Evolutionary conservation across 352 stramenopile species (phyloP), one percentile per base, ranked within the genome.

Genomic region (Pythium brassicae): DNA sequence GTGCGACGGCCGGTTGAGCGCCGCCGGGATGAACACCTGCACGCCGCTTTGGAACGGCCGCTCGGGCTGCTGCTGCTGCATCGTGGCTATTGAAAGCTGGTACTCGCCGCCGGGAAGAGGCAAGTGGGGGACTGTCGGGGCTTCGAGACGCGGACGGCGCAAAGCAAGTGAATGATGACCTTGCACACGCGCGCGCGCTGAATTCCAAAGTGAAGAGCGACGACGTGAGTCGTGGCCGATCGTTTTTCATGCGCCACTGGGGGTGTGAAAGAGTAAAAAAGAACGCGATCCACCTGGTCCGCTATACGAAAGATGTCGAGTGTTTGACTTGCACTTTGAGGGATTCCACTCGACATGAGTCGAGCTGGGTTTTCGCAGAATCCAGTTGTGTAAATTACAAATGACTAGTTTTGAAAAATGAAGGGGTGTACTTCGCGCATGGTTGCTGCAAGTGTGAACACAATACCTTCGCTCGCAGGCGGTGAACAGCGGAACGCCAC

Each of bases 11-110:
- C 83, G 74, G 63, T 93, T 93, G 23, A 93, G 74, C 54, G 83
- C 83, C 53, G 83, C 83, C 0, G 83, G 83, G 68, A 93, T 91
- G 56, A 89, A 85, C 47, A 89, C 81, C 57, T 91, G 78, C 50
- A 91, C 81, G 47, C 80, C 80, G 50, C 63, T 78, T 46, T 57
- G 40, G 57, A 63, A 63, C 32, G 58, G 43, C 26, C 27, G 60
- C 60, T 59, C 55, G 15, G 46, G 32, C 23, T 11, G 46, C 40
- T 4, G 9, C 29, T 35, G 29, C 22, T 53, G 23, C 44, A 52
- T 59, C 29, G 29, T 35, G 40, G 34, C 37, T 44, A 19, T 8
- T 2, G 14, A 19, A 20, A 43, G 20, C 8, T 9, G 11, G 40
- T 46, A 46, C 40, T 46, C 40, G 40, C 40, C 29, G 29, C 29